phyloP scores from a whole-genome alignment of 345 rosid species.

The Nephelium lappaceum region DNA sequence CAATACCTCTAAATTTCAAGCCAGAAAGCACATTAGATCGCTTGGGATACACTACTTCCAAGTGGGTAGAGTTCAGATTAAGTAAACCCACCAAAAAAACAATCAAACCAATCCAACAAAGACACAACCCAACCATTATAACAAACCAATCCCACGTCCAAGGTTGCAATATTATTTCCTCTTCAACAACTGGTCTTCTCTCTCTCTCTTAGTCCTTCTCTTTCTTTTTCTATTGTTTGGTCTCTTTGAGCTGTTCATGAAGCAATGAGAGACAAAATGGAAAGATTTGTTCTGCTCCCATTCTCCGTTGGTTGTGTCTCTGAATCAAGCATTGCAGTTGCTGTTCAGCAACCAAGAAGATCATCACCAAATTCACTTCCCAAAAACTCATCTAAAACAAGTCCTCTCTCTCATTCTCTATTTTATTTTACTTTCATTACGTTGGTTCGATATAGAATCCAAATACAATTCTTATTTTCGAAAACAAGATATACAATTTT shows the following conservation, averaged over 20 bases:
- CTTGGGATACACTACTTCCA: slow-evolving; percentile 34
- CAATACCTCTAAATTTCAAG: slow-evolving; percentile 9
- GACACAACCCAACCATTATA: slow-evolving; percentile 40
- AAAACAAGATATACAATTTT: too few relatives aligned
- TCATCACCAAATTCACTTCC: too few relatives aligned
- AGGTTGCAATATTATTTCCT: slow-evolving; percentile 8
- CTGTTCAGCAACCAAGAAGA: too few relatives aligned
- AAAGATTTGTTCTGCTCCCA: too few relatives aligned
- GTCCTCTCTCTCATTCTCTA: slow-evolving; percentile 23
- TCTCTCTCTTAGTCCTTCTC: not conserved
- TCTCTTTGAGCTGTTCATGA: not conserved
- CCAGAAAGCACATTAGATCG: slow-evolving; percentile 3
- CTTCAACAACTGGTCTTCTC: not conserved
- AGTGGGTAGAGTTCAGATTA: slow-evolving; percentile 24
- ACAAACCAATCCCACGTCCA: slow-evolving; percentile 22
- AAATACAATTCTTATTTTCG: too few relatives aligned
- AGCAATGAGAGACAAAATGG: too few relatives aligned
- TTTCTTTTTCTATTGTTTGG: not conserved
- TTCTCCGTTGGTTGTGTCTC: too few relatives aligned
- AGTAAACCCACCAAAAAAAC: slow-evolving; percentile 13
- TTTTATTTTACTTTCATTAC: not conserved
- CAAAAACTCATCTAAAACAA: too few relatives aligned
- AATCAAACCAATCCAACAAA: too few relatives aligned
- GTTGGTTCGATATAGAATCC: not conserved
- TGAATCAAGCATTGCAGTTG: too few relatives aligned